Percentiles rank a stretch among this genome's conserved stretches.
Conservation (phyloP, 148 eudicot species). For the Rhododendron griersonianum region DNA sequence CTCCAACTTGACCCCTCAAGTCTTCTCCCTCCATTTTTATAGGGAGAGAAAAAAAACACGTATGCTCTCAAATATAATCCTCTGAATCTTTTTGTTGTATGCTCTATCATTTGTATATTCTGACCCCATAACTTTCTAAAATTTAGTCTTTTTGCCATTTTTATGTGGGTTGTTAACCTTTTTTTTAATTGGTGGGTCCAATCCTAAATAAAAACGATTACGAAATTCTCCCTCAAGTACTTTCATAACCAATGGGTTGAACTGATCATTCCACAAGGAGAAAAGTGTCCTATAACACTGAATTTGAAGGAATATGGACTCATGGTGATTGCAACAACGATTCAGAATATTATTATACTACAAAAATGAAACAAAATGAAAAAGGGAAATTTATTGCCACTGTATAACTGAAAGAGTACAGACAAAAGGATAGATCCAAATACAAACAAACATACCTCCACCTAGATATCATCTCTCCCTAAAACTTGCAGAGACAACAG, state of each 20-base stretch:
- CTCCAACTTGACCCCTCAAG: no score
- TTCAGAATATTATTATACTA: neutral
- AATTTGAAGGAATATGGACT: neutral
- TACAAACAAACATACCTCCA: neutral
- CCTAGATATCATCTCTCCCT: slow-evolving; percentile 3
- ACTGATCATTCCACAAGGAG: neutral
- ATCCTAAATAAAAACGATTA: neutral
- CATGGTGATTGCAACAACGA: neutral
- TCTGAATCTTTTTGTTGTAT: no score
- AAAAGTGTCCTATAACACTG: neutral
- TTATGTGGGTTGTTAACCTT: neutral
- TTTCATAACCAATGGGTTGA: neutral
- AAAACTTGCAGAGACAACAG: slow-evolving; percentile 12
- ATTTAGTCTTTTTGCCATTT: neutral
- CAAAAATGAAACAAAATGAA: neutral
- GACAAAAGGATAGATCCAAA: neutral
- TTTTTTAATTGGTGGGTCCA: neutral
- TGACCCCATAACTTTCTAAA: neutral
- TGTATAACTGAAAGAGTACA: neutral
- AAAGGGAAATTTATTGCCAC: neutral
- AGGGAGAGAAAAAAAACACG: no score
- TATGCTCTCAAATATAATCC: no score
- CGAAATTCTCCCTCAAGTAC: neutral
- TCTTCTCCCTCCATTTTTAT: no score
- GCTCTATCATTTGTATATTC: neutral